These are phyloP conservation scores for Cornus florida DNA, from an alignment of 148 eudicot genomes.

Conservation along the genomic window DNA sequence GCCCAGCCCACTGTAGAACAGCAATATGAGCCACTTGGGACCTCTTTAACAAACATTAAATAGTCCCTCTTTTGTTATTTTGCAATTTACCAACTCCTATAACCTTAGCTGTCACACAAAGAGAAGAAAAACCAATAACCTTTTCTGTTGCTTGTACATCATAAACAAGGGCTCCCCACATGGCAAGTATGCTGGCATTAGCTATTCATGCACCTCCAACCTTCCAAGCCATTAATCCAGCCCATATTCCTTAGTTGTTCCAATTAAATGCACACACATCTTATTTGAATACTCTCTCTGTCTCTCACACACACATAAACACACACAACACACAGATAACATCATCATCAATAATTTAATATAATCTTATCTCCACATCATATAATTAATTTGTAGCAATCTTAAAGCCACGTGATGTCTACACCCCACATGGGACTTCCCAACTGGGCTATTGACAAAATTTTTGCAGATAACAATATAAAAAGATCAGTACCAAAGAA, in stretches of 20 bases:
- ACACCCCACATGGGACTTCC: conserved; percentile 2
- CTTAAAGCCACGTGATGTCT: conserved; percentile 17
- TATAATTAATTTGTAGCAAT: conserved; percentile 9
- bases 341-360: conserved; percentile 6
- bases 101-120: neutral
- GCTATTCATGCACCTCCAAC: neutral
- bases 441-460: conserved; percentile 8
- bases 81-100: neutral
- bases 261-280: conserved; percentile 17
- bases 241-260: neutral
- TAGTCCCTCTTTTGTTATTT: no score
- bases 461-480: neutral
- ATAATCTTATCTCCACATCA: conserved; percentile 18
- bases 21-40: no score
- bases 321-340: no score
- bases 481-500: neutral
- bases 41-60: no score
- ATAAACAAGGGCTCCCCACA: conserved; percentile 17
- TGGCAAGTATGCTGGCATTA: conserved; percentile 24
- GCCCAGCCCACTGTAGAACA: no score
- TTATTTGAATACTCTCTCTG: neutral
- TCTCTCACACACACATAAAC: no score
- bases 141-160: neutral
- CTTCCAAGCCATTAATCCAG: neutral
- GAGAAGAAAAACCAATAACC: neutral